Evolutionary conservation across 108 stramenopile species (phyloP).

Genomic region (Nitzschia palea): DNA sequence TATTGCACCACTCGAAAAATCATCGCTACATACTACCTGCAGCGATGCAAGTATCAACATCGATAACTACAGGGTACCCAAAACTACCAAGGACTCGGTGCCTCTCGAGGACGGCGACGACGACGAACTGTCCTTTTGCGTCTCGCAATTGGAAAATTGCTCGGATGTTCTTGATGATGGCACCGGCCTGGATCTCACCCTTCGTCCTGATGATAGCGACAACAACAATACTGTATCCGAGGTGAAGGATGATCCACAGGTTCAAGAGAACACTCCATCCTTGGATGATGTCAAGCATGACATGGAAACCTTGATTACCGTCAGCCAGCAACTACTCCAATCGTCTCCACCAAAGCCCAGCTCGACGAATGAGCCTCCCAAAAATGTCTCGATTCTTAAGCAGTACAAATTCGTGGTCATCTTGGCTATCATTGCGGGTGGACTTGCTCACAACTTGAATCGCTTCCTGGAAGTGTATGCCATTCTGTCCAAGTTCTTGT

Average conservation of each 20-base stretch:
- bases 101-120: no score
- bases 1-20: not conserved
- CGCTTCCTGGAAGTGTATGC: not conserved
- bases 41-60: slow-evolving; percentile 7
- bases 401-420: not conserved
- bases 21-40: slow-evolving; percentile 4
- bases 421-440: not conserved
- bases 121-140: slow-evolving; percentile 1
- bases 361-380: no score
- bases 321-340: no score
- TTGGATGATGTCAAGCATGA: not conserved
- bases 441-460: not conserved
- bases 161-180: no score
- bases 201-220: no score
- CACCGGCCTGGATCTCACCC: no score
- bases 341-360: no score
- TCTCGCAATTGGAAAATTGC: not conserved
- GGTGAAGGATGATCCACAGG: no score
- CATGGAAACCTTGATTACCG: no score
- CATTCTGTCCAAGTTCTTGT: not conserved
- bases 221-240: no score
- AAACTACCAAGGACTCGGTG: no score
- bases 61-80: no score
- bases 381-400: not conserved
- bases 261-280: not conserved